These are phyloP conservation scores for Simplicillium sp. DNA, from an alignment of 2,329 filamentous ascomycete genomes.

Conservation along the genomic window DNA sequence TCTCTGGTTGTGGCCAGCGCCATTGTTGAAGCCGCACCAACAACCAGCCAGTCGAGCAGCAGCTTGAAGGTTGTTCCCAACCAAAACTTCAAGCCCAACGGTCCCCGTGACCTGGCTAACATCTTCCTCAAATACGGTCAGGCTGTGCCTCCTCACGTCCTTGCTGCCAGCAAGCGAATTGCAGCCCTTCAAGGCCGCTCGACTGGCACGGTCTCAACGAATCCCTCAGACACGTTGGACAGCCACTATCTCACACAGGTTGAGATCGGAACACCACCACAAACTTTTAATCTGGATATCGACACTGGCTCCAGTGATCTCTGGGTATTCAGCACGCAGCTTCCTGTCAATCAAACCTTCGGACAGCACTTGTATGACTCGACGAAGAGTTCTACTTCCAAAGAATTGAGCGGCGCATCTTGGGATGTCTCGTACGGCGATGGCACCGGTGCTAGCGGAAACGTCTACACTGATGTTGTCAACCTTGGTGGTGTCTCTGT, in stretches of 20 bases:
- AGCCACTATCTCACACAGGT: too few species aligned
- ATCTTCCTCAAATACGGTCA: too few species aligned
- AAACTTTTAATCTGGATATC: slow-evolving; percentile 60
- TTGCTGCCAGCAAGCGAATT: too few species aligned
- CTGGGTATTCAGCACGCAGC: slow-evolving; percentile 61
- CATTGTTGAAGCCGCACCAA: too few species aligned
- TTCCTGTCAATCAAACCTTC: slow-evolving; percentile 30
- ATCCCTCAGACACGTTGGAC: too few species aligned
- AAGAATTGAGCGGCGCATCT: slow-evolving; percentile 28
- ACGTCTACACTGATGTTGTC: slow-evolving; percentile 59
- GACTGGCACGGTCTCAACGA: not conserved
- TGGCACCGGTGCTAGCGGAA: slow-evolving; percentile 53
- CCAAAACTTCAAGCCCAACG: too few species aligned
- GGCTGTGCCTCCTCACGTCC: too few species aligned
- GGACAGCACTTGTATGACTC: slow-evolving; percentile 38
- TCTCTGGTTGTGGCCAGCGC: too few species aligned
- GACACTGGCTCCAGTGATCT: slow-evolving; percentile 67
- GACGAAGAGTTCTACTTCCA: slow-evolving; percentile 22
- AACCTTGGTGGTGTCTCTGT: slow-evolving; percentile 56
- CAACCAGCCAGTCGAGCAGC: too few species aligned
- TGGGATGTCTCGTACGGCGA: slow-evolving; percentile 65
- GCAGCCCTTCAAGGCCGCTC: not conserved
- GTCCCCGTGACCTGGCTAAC: too few species aligned
- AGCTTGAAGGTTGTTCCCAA: too few species aligned
- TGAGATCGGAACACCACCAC: slow-evolving; percentile 14